phyloP scores from a whole-genome alignment of 768 basidiomycete species.

The Dentipellis sp. region DNA sequence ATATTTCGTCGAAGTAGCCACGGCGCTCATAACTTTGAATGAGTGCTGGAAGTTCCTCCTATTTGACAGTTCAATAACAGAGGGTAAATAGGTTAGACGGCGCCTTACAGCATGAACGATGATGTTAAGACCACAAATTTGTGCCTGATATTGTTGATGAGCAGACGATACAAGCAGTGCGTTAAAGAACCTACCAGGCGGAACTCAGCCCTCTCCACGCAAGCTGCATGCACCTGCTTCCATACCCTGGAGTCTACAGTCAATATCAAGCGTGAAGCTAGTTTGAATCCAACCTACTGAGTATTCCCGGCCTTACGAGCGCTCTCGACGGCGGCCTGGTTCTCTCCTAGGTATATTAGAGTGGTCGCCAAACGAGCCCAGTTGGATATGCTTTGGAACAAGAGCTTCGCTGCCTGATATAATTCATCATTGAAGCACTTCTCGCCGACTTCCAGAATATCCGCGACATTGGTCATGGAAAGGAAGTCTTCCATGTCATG shows the following conservation, averaged over 20 bases:
- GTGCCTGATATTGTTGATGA: constrained; percentile 43
- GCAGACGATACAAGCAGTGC: constrained; percentile 4
- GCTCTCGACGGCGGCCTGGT: constrained; percentile 96
- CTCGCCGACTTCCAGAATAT: constrained; percentile 94
- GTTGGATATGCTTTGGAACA: constrained; percentile 96
- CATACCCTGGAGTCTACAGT: constrained; percentile 60
- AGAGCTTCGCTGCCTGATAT: constrained; percentile 92
- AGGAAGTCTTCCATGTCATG: constrained; percentile 99
- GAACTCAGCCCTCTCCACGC: constrained; percentile 96
- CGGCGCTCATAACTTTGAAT: constrained; percentile 82
- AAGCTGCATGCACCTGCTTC: constrained; percentile 99
- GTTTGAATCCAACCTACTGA: constrained; percentile 47
- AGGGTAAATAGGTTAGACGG: background rate
- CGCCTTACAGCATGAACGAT: constrained; percentile 72
- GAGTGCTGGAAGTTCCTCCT: constrained; percentile 72
- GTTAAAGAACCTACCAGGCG: constrained; percentile 50
- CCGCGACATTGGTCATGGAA: constrained; percentile 96
- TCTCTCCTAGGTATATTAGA: constrained; percentile 95
- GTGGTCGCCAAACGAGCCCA: constrained; percentile 98
- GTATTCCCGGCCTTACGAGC: constrained; percentile 99
- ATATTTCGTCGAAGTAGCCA: constrained; percentile 92
- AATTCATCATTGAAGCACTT: constrained; percentile 98
- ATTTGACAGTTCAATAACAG: constrained; percentile 3
- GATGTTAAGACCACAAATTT: constrained; percentile 98
- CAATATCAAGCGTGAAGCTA: constrained; percentile 2